Evolutionary conservation across 2,329 filamentous ascomycete species (phyloP), one percentile per base, ranked within the genome.

Genomic region (Plectosphaerella plurivora): DNA sequence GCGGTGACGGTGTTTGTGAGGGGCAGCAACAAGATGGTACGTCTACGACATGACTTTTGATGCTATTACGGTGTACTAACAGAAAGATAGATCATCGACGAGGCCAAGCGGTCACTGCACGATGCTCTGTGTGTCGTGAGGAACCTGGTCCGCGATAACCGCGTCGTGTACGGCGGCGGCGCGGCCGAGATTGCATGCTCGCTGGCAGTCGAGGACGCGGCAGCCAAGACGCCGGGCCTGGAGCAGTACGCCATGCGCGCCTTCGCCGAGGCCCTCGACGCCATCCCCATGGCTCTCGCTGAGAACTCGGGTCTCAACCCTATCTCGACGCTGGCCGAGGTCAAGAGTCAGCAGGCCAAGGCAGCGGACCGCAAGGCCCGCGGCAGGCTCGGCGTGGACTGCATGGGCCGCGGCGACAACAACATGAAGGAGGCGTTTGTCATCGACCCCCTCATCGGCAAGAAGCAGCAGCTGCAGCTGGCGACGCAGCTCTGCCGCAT

Each of bases 211-310:
- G 93, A 97, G 72, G 92, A 97, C 63, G 93, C 91, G 24, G 93
- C 93, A 44, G 86, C 92, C 65, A 90, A 96, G 85, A 96, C 91
- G 50, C 90, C 92, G 22, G 94, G 94, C n/a, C 83, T 99, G 39
- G 93, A 97, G 74, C 94, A 99, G 74, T 99, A 99, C 72, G 92
- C 93, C 59, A 99, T 99, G 93, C 89, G 94, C 56, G 94, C 94
- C 22, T 99, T 99, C 68, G 84, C 94, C 55, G 93, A 97, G 71
- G 95, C 94, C 5, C 83, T 99, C 36, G 94, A 99, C 70, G 81
- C 89, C 2, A 81, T 99, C 1, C 94, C 94, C 35, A 94, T 99
- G 91, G 91, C 94, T 2, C 81, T 99, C 55, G 92, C 94, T 10
- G 93, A 99, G 81, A 99, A 99, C 81, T 96, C 90, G 61, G 94